Evolutionary conservation across 176 grass and related monocot genomes (phyloP), one percentile per base, ranked within the genome.

Genomic region (Phragmites australis): DNA sequence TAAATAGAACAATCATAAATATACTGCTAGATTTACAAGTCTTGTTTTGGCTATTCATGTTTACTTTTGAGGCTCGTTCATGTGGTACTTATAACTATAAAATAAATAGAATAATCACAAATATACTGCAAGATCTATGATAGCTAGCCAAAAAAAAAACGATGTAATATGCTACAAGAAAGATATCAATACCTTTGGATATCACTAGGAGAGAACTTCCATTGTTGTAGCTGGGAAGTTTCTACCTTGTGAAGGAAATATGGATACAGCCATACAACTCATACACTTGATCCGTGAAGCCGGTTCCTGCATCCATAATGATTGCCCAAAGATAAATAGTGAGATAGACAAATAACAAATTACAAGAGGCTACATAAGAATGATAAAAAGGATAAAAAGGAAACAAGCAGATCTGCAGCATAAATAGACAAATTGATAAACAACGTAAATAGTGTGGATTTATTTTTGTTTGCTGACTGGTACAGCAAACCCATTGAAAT

Each of bases 231-330:
- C 34, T 37, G 34, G 34, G 34, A 37, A 37, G 34, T 37, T 37
- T 37, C 34, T 37, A 37, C 34, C 34, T 37, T 37, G 34, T 37
- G 76, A 37, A 86, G 83, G 74, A 92, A 92, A 25, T 65, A 77
- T 71, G 78, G 69, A 26, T 86, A 92, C 69, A 89, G 47, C 43
- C n/a, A n/a, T n/a, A n/a, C n/a, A n/a, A n/a, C n/a, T 92, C 47
- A 61, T 92, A 88, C 9, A 92, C 90, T 71, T 92, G 90, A 83
- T 83, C 65, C 30, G 83, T 71, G 69, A 92, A 92, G 49, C 86
- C 79, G 80, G 90, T 89, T 81, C 90, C 86, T 37, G 90, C 90
- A 83, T 92, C 90, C 90, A 92, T 92, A 53, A 92, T 92, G 74
- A 92, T 57, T 39, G 90, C 90, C 90, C 90, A 92, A 63, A 92